phyloP scores from a whole-genome alignment of 2,329 filamentous ascomycete genomes.

The Triangularia setosa region DNA sequence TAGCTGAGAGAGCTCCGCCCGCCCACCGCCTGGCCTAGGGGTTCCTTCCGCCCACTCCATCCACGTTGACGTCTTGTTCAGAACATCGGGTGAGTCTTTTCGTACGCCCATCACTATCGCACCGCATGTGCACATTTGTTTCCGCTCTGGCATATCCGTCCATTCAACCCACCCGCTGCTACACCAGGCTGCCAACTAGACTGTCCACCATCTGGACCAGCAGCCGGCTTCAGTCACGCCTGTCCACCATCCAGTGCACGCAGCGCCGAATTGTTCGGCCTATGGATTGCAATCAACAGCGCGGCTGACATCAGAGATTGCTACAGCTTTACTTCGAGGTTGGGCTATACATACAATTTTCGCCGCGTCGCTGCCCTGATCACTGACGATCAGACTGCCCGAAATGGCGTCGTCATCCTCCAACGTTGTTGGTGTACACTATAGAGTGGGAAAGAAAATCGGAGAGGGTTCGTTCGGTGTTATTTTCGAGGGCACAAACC shows the following conservation, averaged over 20 bases:
- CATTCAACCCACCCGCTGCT: neutral
- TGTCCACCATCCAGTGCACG: neutral
- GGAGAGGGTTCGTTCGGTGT: constrained; percentile 98
- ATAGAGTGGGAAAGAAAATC: constrained; percentile 98
- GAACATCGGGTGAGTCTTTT: constrained; percentile 18
- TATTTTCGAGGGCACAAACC: constrained; percentile 97
- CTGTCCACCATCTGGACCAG: neutral
- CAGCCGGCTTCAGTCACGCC: neutral
- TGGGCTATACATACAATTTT: neutral
- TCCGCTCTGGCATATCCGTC: neutral
- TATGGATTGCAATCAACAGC: neutral
- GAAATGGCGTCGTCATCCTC: constrained; percentile 83
- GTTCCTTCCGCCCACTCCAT: neutral
- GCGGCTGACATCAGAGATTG: neutral
- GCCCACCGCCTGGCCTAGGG: constrained; percentile 14
- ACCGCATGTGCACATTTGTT: neutral
- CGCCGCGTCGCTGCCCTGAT: neutral
- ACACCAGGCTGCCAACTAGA: neutral
- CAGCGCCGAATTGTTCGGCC: neutral
- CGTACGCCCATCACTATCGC: constrained; percentile 6
- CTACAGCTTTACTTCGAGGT: neutral
- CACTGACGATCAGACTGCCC: constrained; percentile 13
- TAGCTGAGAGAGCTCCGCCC: constrained; percentile 14
- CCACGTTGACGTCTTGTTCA: neutral
- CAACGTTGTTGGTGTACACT: constrained; percentile 98